Base-by-base conservation (phyloP, 306 rosid species). In the Medicago ruthenica region DNA sequence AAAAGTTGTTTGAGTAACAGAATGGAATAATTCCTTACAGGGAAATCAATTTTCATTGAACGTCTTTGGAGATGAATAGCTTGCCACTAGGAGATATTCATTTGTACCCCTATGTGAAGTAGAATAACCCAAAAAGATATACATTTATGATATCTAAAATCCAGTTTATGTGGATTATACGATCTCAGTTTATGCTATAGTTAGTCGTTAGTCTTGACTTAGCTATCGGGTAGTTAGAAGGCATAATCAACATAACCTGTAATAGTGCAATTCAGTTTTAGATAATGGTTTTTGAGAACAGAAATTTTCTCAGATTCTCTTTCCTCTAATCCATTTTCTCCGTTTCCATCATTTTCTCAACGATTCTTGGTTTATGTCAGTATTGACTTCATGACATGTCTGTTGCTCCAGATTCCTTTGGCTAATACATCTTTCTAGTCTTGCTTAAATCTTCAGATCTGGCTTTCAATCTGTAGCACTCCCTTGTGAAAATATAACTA, bases 361-460 rank as follows among this genome's bases (percentile, higher is more conserved):
- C 14, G 40, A 8, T 16, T 20, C 27, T 18, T 64, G 27, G 24
- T 37, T 64, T 63, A 42, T 63, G 13, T 36, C 48, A 64, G 20
- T 11, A 18, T 67, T 65, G 54, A 62, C 58, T 17, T 54, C 61
- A 54, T 13, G 61, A 20, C 14, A 14, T 54, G 57, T 3, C 37
- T 37, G 41, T 47, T 44, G 51, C 68, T 62, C 71, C 61, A 18
- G 59, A 71, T 66, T 81, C 17, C 51, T 79, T 70, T 34, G 73
- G 47, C 74, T 39, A 37, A 70, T 50, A n/a, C 13, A 27, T 54
- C 67, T 75, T 80, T 41, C 21, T 71, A 47, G 22, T 53, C 64
- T 62, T 69, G 36, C 39, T 21, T 50, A 68, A 76, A 54, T 45
- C 55, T 39, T 73, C 59, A 65, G 65, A 58, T 65, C 51, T 48